These are phyloP conservation scores for Cercospora canescens DNA, from an alignment of 2,329 filamentous ascomycete genomes.

Conservation along the genomic window DNA sequence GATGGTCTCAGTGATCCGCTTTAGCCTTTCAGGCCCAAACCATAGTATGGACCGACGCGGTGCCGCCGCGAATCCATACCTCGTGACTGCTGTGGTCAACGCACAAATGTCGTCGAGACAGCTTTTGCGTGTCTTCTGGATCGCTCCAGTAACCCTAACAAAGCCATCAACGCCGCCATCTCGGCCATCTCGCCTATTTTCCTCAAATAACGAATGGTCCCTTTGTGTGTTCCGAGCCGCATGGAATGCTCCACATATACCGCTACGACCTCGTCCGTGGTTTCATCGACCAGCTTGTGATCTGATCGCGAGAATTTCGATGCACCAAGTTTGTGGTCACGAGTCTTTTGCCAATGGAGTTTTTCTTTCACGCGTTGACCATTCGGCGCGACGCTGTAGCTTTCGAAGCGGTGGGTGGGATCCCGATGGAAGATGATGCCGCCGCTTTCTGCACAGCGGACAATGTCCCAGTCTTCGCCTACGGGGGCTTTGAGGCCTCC, in stretches of 20 bases:
- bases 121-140: constrained; percentile 6
- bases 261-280: constrained; percentile 17
- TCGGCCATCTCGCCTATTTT: constrained; percentile 15
- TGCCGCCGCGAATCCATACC: too few species aligned
- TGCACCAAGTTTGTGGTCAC: constrained; percentile 18
- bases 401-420: constrained; percentile 17
- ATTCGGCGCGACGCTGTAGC: neutral
- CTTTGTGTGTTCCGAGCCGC: constrained; percentile 12
- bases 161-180: constrained; percentile 19
- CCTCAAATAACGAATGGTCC: constrained; percentile 10
- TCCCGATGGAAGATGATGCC: constrained; percentile 15
- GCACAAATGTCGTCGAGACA: neutral
- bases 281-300: constrained; percentile 21
- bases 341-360: constrained; percentile 20
- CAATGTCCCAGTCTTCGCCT: constrained; percentile 20
- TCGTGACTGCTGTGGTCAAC: neutral
- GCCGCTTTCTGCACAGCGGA: constrained; percentile 9
- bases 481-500: constrained; percentile 19
- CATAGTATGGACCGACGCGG: too few species aligned
- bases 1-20: too few species aligned
- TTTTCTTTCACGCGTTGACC: neutral
- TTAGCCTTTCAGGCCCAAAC: too few species aligned
- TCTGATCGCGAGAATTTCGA: constrained; percentile 17
- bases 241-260: constrained; percentile 20
- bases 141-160: constrained; percentile 19